Conservation (phyloP, 768 basidiomycete species). For the Myochromella boudieri region DNA sequence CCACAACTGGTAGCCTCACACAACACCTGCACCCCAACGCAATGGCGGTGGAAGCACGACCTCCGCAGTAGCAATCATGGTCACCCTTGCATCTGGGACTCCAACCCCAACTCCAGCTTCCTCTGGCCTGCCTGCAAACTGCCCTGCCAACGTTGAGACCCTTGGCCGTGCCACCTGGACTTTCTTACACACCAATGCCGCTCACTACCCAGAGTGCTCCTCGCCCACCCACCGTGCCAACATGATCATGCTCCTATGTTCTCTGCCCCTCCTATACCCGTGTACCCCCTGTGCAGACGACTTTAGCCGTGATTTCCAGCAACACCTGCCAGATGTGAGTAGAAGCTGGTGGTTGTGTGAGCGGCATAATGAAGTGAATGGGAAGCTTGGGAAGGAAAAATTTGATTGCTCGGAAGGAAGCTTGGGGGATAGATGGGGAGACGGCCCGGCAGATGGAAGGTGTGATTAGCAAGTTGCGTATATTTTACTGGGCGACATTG, state of each 20-base stretch:
- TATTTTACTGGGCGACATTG: too few species aligned
- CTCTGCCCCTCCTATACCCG: slow-evolving; percentile 84
- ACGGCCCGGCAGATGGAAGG: slow-evolving; percentile 83
- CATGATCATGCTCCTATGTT: slow-evolving; percentile 78
- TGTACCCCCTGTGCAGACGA: slow-evolving; percentile 85
- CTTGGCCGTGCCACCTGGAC: slow-evolving; percentile 96
- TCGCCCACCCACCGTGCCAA: slow-evolving; percentile 72
- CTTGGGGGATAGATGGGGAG: slow-evolving; percentile 93
- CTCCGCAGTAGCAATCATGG: slow-evolving; percentile 25
- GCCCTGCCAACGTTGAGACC: slow-evolving; percentile 88
- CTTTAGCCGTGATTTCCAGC: slow-evolving; percentile 68
- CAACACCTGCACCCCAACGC: slow-evolving; percentile 32
- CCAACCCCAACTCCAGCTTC: slow-evolving; percentile 19
- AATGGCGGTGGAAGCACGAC: slow-evolving; percentile 21
- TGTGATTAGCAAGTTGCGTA: slow-evolving; percentile 83
- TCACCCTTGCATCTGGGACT: slow-evolving; percentile 24
- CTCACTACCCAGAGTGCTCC: slow-evolving; percentile 90
- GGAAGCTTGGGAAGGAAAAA: slow-evolving; percentile 73
- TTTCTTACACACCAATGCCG: slow-evolving; percentile 93
- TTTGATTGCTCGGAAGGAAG: slow-evolving; percentile 84
- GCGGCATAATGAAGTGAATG: slow-evolving; percentile 91
- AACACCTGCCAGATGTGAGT: slow-evolving; percentile 76
- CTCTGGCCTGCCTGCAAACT: slow-evolving; percentile 54
- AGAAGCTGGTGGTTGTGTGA: slow-evolving; percentile 87
- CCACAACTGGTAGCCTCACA: slow-evolving; percentile 60